Percentiles rank a stretch among this genome's conserved stretches.
These are phyloP conservation scores for Solanum neorickii DNA, from an alignment of 257 asterid genomes.

Conservation along the genomic window DNA sequence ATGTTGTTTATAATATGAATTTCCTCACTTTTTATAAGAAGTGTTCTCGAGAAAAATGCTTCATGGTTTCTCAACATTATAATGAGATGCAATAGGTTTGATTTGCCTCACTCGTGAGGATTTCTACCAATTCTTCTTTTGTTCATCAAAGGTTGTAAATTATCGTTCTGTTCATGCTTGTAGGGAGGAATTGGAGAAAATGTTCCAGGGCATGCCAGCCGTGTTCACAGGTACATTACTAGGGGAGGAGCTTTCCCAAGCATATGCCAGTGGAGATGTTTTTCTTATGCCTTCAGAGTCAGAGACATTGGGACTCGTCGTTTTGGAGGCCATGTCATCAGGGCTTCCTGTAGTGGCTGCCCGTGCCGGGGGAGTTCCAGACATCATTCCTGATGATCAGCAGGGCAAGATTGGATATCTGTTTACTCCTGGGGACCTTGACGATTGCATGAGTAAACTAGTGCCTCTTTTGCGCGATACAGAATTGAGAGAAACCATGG, in stretches of 20 bases:
- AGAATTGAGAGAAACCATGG: conserved; percentile 58
- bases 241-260: conserved; percentile 93
- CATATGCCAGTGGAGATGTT: conserved; percentile 91
- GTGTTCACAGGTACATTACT: conserved; percentile 83
- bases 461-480: conserved; percentile 42
- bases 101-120: neutral
- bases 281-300: conserved; percentile 94
- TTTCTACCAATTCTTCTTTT: neutral
- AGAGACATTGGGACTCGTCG: conserved; percentile 86
- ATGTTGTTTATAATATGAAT: neutral
- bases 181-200: conserved; percentile 73
- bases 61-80: neutral
- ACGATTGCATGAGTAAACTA: conserved; percentile 77
- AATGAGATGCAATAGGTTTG: neutral
- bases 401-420: conserved; percentile 79
- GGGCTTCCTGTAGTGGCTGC: conserved; percentile 95
- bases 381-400: conserved; percentile 72
- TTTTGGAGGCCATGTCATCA: conserved; percentile 94
- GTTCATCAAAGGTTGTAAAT: neutral
- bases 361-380: conserved; percentile 97
- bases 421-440: conserved; percentile 68
- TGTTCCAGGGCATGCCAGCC: conserved; percentile 67
- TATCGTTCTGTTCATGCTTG: neutral
- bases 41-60: neutral
- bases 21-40: neutral